Base-by-base conservation (phyloP, 2,329 filamentous ascomycete species). In the Zymoseptoria tritici region DNA sequence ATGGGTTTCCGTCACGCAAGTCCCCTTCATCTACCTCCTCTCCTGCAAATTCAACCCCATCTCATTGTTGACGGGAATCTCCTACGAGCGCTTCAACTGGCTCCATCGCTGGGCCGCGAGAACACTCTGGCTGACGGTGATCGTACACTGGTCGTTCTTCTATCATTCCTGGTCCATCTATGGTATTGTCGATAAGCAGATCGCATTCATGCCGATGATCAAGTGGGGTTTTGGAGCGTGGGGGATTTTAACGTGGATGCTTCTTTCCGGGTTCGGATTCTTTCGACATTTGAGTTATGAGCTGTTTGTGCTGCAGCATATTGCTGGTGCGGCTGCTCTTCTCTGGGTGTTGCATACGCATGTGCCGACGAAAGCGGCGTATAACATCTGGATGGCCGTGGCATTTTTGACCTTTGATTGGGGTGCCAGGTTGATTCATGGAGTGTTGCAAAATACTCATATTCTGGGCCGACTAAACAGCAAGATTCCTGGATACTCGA, bases 1-100 rank as follows among this genome's bases (percentile, higher is more conserved):
- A 19, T 88, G 86, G 85, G 79, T 87, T 24, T 81, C 83, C 9
- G 75, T 86, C 52, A 83, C 80, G 2, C 86, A 88, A 70, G 79
- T 88, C 50, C 85, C 85, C 0, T 75, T 88, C 20, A 75, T 88
- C 9, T 87, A 84, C 66, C 76, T 88, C 2, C 78, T 72, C 8
- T 70, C 69, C 16, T 68, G 66, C 63, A 72, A 72, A 22, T 71
- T 88, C 13, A 80, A 69, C 56, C 68, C 67, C 50, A 76, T 82
- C 61, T 79, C 77, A 8, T 67, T 76, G 16, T 61, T 81, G 16
- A 77, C 75, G 0, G 80, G 79, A 1, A 74, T 77, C 55, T 77
- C 76, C 49, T 80, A 82, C 62, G 79, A 80, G 63, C 73, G 78
- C 3, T 71, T 82, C 46, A 81, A 81, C 64, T 81, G 78, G 79